Base-by-base conservation (phyloP, 139 green algal species). In the Chlorella sp. region DNA sequence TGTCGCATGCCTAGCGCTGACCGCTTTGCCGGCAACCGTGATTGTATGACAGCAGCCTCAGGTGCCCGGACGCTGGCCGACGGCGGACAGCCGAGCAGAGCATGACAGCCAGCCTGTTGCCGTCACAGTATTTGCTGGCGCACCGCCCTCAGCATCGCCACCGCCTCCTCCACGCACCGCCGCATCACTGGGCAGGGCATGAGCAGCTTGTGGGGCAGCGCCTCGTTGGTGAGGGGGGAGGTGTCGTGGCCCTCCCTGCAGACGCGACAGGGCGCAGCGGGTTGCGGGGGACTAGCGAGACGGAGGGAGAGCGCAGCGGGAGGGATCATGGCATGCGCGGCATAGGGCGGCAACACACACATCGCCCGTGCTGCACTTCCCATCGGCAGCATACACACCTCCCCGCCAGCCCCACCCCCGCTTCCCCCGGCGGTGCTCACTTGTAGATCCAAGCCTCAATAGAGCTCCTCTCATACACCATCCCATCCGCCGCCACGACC, bases 401-500 rank as follows among this genome's bases (percentile, higher is more conserved):
- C 48, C 48, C 9, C 48, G 5, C 48, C 48, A 5, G 9, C 48
- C 48, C 48, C 48, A 16, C 9, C 48, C 48, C 48, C 9, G 7
- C 48, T 9, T 57, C 48, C 48, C 48, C 48, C 5, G 48, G 9
- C 48, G 7, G n/a, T 9, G 5, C 48, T 57, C 81, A 86, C 81
- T 57, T 64, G 83, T 88, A 80, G 16, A 93, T 36, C 90, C 90
- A 94, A 48, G 82, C 39, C 60, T 88, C 81, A 21, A 94, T 93
- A 34, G 87, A 83, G 1, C 21, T 19, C 11, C 92, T 78, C 88
- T 94, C 92, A 75, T 92, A 92, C 14, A 86, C 90, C 85, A 64
- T 89, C 7, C 91, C 88, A 57, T 57, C 48, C 7, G 85, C 89
- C 24, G 91, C 91, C 32, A 92, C 87, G n/a, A 94, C 91, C 16